Conservation (phyloP, 2,329 filamentous ascomycete genomes). For the Trichoderma gracile region DNA sequence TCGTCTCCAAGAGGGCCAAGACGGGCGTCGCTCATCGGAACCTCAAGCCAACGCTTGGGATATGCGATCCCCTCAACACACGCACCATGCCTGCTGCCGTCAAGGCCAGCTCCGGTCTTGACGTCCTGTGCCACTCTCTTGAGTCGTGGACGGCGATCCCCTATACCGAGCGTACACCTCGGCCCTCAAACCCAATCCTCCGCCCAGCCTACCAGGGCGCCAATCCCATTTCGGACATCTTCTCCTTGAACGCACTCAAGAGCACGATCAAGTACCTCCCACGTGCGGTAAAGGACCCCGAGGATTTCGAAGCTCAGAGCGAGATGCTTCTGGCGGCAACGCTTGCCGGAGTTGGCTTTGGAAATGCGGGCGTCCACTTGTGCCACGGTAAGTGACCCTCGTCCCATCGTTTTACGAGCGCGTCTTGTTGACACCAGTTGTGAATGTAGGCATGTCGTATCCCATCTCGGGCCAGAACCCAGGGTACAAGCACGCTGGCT, state of each 20-base stretch:
- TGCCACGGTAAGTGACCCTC: constrained; percentile 54
- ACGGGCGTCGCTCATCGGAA: constrained; percentile 95
- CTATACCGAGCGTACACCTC: constrained; percentile 79
- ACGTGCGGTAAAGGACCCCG: constrained; percentile 79
- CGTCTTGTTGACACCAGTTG: not conserved
- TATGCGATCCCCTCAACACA: constrained; percentile 85
- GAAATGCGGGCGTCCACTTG: constrained; percentile 92
- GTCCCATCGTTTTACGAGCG: not conserved
- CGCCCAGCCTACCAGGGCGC: constrained; percentile 94
- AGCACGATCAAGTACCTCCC: constrained; percentile 91
- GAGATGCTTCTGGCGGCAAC: constrained; percentile 96
- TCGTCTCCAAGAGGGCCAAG: constrained; percentile 86
- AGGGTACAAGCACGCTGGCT: constrained; percentile 83
- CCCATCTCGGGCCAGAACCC: constrained; percentile 95
- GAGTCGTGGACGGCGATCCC: constrained; percentile 99
- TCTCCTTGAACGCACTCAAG: constrained; percentile 81
- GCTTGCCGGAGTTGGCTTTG: constrained; percentile 91
- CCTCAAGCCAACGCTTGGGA: constrained; percentile 90
- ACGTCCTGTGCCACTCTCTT: constrained; percentile 91
- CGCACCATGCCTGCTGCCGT: constrained; percentile 94
- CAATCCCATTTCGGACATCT: constrained; percentile 97
- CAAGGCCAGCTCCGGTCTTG: constrained; percentile 85
- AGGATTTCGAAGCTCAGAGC: constrained; percentile 88
- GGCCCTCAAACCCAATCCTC: constrained; percentile 85
- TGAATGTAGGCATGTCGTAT: constrained; percentile 78